phyloP scores from a whole-genome alignment of 2,329 filamentous ascomycete genomes.

The Cladosporium sphaerospermum region DNA sequence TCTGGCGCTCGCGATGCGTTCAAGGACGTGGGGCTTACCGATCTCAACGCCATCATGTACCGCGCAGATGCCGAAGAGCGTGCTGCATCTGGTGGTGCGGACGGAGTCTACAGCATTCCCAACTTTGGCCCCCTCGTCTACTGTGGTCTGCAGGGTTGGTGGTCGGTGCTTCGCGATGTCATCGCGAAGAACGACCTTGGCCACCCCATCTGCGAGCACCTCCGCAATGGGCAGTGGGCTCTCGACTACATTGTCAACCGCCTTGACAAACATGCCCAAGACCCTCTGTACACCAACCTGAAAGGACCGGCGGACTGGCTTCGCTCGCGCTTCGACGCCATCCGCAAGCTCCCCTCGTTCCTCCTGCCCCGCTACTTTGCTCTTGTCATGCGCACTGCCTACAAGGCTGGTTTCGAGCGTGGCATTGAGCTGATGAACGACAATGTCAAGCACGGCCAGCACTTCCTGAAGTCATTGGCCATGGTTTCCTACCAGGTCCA shows the following conservation, averaged over 20 bases:
- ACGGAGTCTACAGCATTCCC: slow-evolving; percentile 87
- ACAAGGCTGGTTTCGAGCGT: slow-evolving; percentile 73
- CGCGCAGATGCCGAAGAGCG: slow-evolving; percentile 84
- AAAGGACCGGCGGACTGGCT: slow-evolving; percentile 69
- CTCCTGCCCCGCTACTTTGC: slow-evolving; percentile 90
- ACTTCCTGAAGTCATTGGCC: slow-evolving; percentile 79
- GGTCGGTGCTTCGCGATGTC: slow-evolving; percentile 81
- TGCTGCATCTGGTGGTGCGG: slow-evolving; percentile 68
- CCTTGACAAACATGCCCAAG: slow-evolving; percentile 60
- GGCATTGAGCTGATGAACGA: slow-evolving; percentile 72
- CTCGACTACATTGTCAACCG: slow-evolving; percentile 80
- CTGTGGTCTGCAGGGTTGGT: slow-evolving; percentile 97
- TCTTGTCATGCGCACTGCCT: slow-evolving; percentile 78
- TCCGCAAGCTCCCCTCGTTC: slow-evolving; percentile 80
- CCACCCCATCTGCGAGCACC: slow-evolving; percentile 87
- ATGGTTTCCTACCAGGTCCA: slow-evolving; percentile 91
- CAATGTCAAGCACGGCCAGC: slow-evolving; percentile 73
- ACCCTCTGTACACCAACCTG: slow-evolving; percentile 55
- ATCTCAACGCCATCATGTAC: slow-evolving; percentile 89
- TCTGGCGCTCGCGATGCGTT: slow-evolving; percentile 76
- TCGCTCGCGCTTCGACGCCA: slow-evolving; percentile 74
- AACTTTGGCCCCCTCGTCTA: slow-evolving; percentile 81
- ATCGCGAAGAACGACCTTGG: slow-evolving; percentile 85
- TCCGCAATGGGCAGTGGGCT: slow-evolving; percentile 86
- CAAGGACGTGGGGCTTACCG: slow-evolving; percentile 64